Base-by-base conservation (phyloP, 345 rosid species). In the Euphorbia tirucalli region DNA sequence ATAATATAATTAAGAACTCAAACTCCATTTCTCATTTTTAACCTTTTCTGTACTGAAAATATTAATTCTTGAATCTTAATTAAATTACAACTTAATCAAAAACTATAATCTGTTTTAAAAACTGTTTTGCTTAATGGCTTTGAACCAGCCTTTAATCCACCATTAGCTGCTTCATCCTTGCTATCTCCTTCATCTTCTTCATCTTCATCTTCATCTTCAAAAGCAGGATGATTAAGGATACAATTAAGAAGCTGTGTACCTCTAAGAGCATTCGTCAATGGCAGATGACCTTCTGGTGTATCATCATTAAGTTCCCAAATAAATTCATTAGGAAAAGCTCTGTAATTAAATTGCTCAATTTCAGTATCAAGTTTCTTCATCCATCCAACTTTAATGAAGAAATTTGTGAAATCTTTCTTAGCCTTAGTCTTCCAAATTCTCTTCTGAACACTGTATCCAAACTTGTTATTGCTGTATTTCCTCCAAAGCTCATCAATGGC, bases 301-400 rank as follows among this genome's bases (percentile, higher is more conserved):
- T 89, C 89, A 35, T 86, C 88, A 11, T 75, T 73, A 1, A 90
- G 85, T 75, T 95, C 99, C 99, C 99, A 95, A 4, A 61, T 41
- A 64, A 95, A 95, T 72, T 95, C 99, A 9, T 72, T 70, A 4
- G 99, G 99, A 61, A 95, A 95, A 0, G 97, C 68, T 83, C 87
- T 87, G 87, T 95, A 95, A 48, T 90, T 89, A 69, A 87, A 89
- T 59, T 95, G 99, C 80, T 80, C 91, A 0, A 92, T 77, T 63
- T 95, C 99, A 1, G 96, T 89, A 59, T 89, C 92, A 6, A 95
- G 95, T 74, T 86, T 91, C 86, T 95, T 95, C 99, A 95, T 95
- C 99, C 99, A 95, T 10, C 91, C 93, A 5, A 89, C 77, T 65
- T 79, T 90, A 69, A 95, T n/a, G 78, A 95, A 95, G 64, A 92